A percentile compares a stretch with the other conserved stretches of the same genome.
These are phyloP conservation scores for Claviceps sp. DNA, from an alignment of 2,329 filamentous ascomycete species.

Conservation along the genomic window DNA sequence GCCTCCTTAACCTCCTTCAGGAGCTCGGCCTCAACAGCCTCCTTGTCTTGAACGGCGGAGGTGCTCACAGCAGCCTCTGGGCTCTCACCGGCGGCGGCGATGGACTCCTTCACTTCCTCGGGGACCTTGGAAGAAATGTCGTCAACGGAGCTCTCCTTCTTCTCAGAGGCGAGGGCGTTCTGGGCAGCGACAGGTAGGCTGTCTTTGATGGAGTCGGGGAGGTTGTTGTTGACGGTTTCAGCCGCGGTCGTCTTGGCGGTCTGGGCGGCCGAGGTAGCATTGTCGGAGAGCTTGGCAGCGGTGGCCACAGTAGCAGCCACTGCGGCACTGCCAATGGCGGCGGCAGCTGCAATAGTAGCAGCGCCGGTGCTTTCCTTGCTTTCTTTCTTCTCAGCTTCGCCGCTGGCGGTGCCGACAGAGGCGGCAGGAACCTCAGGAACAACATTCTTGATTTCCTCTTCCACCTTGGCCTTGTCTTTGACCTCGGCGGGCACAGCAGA, in stretches of 20 bases:
- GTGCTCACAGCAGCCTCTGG: constrained; percentile 61
- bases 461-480: constrained; percentile 55
- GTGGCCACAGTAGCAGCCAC: constrained; percentile 21
- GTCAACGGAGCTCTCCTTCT: constrained; percentile 28
- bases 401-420: constrained; percentile 39
- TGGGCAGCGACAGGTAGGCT: constrained; percentile 36
- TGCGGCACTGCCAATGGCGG: constrained; percentile 22
- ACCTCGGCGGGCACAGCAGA: constrained; percentile 53
- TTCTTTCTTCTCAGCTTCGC: constrained; percentile 40
- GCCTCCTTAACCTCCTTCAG: constrained; percentile 45
- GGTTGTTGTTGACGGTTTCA: constrained; percentile 29
- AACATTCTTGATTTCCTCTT: constrained; percentile 56
- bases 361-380: constrained; percentile 20
- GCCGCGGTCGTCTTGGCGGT: constrained; percentile 22
- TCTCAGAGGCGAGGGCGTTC: constrained; percentile 29
- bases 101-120: constrained; percentile 42
- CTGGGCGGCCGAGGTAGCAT: constrained; percentile 18
- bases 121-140: constrained; percentile 39
- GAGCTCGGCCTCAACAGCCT: constrained; percentile 59
- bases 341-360: constrained; percentile 23
- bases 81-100: constrained; percentile 41
- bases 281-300: constrained; percentile 23
- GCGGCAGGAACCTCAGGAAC: constrained; percentile 47
- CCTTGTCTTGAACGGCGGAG: constrained; percentile 61
- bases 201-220: constrained; percentile 42